Base-by-base conservation (phyloP, 2,329 filamentous ascomycete species). In the Simplicillium sp. region DNA sequence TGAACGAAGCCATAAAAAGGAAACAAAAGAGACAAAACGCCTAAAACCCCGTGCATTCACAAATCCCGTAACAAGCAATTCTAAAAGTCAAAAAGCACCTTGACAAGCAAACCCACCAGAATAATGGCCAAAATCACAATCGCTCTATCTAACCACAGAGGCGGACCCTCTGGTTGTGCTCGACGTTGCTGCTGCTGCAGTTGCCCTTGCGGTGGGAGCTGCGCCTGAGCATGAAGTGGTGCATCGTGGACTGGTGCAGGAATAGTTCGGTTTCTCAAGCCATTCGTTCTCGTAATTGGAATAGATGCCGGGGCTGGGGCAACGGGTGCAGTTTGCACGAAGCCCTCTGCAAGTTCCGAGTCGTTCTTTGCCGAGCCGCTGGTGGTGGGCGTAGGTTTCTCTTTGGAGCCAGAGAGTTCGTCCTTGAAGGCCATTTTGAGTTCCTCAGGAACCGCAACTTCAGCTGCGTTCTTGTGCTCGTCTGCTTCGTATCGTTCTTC, bases 121-220 rank as follows among this genome's bases (percentile, higher is more conserved):
- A 84, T 68, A 12, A 86, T 70, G 1, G 86, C 67, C 14, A 95
- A 62, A 7, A 77, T 82, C 16, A 82, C 77, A 48, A 95, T 95
- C 31, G 82, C 75, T 47, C 85, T 77, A 59, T 95, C 89, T 14
- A 95, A 70, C 84, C 87, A 94, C 11, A 79, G 64, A 2, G 81
- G 75, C 13, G 85, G 73, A 2, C 67, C 75, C 20, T 75, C 70
- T 13, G 56, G 49, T 43, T 40, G 44, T 39, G 35, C 46, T 37
- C 16, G 34, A 29, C 34, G 40, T 25, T 37, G 38, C 34, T 39
- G 38, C 34, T 39, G 44, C 29, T 42, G 43, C 25, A 39, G 45
- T 28, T 44, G 48, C 7, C 11, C 31, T 25, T 41, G 48, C 20
- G 44, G 43, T 34, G 40, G 29, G 17, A 42, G n/a, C 39, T 44